Conservation (phyloP, 139 green algal genomes). For the Volvox reticuliferus region DNA sequence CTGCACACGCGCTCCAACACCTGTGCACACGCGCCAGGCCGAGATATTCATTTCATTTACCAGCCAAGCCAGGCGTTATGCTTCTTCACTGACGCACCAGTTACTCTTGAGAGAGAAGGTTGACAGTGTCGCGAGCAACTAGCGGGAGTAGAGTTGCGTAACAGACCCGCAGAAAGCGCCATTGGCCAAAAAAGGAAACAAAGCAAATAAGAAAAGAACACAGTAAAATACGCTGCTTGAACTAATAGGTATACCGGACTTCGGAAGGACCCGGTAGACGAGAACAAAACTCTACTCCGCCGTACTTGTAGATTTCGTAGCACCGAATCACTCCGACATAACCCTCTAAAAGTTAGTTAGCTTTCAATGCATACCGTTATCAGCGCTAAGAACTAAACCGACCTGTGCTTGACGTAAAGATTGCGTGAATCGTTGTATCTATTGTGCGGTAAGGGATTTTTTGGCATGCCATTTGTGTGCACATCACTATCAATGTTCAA, state of each 20-base stretch:
- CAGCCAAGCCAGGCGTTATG: no score
- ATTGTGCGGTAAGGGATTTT: no score
- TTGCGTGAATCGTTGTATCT: no score
- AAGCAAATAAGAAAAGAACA: not conserved
- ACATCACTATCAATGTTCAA: no score
- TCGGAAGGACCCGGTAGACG: no score
- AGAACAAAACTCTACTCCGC: not conserved
- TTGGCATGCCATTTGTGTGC: no score
- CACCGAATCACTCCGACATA: not conserved
- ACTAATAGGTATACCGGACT: no score
- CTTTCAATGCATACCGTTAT: no score
- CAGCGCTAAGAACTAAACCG: no score
- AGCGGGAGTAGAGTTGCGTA: not conserved
- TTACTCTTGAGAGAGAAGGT: not conserved
- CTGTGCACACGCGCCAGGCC: not conserved
- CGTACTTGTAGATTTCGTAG: not conserved
- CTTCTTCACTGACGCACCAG: not conserved
- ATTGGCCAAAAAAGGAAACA: not conserved
- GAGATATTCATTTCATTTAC: not conserved
- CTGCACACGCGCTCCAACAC: not conserved
- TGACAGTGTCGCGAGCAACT: slow-evolving; percentile 12
- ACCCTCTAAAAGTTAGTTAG: not conserved
- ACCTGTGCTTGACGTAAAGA: no score
- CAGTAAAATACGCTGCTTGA: no score
- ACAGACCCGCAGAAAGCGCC: not conserved